phyloP scores from a whole-genome alignment of 148 eudicot genomes.

The Rhododendron griersonianum region DNA sequence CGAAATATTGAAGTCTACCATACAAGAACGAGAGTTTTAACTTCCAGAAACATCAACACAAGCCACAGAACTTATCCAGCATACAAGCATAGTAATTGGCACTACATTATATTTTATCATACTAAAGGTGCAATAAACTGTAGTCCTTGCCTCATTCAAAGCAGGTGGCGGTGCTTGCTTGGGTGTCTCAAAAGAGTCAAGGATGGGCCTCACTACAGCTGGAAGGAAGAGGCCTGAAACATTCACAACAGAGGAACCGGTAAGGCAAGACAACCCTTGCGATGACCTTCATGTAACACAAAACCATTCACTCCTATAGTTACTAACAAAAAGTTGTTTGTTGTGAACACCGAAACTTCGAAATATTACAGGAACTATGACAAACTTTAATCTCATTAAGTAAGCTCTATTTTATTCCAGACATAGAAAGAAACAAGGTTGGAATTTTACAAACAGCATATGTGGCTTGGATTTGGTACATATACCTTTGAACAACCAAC shows the following conservation, averaged over 20 bases:
- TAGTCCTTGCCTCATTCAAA: slow-evolving; percentile 65
- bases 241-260: slow-evolving; percentile 10
- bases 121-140: background rate
- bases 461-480: background rate
- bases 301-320: background rate
- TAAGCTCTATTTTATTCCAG: background rate
- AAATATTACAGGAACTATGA: background rate
- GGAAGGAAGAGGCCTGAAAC: slow-evolving; percentile 90
- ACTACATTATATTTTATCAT: background rate
- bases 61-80: background rate
- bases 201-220: slow-evolving; percentile 92
- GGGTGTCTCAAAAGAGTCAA: slow-evolving; percentile 72
- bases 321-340: background rate
- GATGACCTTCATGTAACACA: background rate
- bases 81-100: background rate
- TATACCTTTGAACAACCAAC: background rate
- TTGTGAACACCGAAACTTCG: background rate
- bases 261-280: background rate
- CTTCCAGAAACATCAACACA: background rate
- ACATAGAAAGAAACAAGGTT: background rate
- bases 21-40: background rate
- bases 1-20: background rate
- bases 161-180: slow-evolving; percentile 71
- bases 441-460: background rate
- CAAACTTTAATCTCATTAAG: background rate